These are phyloP conservation scores for Xylariaceae sp. DNA, from an alignment of 2,329 filamentous ascomycete species.

Conservation along the genomic window DNA sequence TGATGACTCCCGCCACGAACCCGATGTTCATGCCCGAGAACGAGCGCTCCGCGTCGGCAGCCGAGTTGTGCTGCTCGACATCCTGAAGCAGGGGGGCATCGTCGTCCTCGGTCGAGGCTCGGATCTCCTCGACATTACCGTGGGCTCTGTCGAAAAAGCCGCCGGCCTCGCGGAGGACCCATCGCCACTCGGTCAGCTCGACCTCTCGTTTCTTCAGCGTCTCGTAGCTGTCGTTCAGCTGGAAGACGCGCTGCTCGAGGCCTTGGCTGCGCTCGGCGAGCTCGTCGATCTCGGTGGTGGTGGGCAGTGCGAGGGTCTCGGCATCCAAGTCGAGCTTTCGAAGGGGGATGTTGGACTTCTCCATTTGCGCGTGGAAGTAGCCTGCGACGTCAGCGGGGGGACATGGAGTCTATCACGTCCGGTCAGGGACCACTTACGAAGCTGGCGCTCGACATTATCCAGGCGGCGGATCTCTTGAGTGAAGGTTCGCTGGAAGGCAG, in stretches of 20 bases:
- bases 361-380: constrained; percentile 94
- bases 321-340: constrained; percentile 86
- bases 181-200: constrained; percentile 95
- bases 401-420: constrained; percentile 2
- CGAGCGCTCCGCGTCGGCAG: constrained; percentile 67
- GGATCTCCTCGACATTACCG: constrained; percentile 93
- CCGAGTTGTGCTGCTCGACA: constrained; percentile 70
- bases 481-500: constrained; percentile 93
- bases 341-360: constrained; percentile 80
- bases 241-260: constrained; percentile 83
- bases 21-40: constrained; percentile 99
- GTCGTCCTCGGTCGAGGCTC: constrained; percentile 80
- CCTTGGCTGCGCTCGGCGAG: constrained; percentile 86
- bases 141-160: constrained; percentile 96
- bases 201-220: constrained; percentile 96
- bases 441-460: constrained; percentile 95
- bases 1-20: constrained; percentile 93
- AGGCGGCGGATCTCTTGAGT: constrained; percentile 95
- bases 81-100: constrained; percentile 91
- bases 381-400: constrained; percentile 43
- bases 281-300: constrained; percentile 93
- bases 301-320: constrained; percentile 77
- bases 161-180: constrained; percentile 91
- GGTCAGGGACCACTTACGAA: constrained; percentile 57
- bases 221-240: constrained; percentile 96